phyloP scores from a whole-genome alignment of 83 land plant species.

The Thuja plicata region DNA sequence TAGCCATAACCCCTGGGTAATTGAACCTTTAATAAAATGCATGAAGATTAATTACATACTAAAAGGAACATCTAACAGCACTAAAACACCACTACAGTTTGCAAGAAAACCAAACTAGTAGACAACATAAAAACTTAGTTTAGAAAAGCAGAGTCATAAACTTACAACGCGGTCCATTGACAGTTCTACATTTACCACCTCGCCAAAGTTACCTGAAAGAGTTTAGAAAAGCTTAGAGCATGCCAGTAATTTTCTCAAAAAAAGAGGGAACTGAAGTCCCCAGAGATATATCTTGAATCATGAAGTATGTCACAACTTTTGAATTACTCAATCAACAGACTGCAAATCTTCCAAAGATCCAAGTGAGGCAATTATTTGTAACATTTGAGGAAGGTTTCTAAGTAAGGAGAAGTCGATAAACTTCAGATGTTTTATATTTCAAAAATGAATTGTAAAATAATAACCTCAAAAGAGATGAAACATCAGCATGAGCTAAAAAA shows the following conservation, averaged over 20 bases:
- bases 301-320: no score
- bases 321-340: neutral
- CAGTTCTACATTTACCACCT: conserved; percentile 64
- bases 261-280: neutral
- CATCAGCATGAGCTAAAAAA: neutral
- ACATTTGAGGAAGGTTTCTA: neutral
- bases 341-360: neutral
- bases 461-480: neutral
- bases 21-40: conserved; percentile 44
- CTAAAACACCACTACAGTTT: neutral
- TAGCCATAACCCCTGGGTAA: conserved; percentile 74
- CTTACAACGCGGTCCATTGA: conserved; percentile 65
- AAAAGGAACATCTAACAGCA: neutral
- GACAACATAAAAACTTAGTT: neutral
- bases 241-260: neutral
- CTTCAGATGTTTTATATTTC: neutral
- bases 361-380: neutral
- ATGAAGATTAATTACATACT: neutral
- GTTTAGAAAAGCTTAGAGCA: neutral
- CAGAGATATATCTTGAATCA: neutral
- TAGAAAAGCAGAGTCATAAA: neutral
- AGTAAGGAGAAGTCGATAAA: neutral
- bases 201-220: conserved; percentile 70
- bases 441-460: neutral
- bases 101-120: neutral